A percentile compares a stretch with the other conserved stretches of the same genome.
Conservation (phyloP, 805 yeast genomes). For the Candida pini region DNA sequence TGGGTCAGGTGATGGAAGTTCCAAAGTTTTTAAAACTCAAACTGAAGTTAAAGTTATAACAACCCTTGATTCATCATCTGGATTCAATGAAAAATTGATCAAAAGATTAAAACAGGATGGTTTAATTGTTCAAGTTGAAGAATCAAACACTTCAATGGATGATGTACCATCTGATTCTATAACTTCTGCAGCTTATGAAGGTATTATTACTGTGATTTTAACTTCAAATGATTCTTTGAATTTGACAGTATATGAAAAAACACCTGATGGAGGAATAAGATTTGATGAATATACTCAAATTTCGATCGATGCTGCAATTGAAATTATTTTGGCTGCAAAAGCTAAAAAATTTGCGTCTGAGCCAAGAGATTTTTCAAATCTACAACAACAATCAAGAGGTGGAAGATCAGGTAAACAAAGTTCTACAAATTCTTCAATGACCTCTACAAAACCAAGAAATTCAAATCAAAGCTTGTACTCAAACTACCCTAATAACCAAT, state of each 20-base stretch:
- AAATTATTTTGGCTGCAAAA: constrained; percentile 37
- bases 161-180: constrained; percentile 41
- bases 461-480: neutral
- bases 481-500: constrained; percentile 3
- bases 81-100: constrained; percentile 33
- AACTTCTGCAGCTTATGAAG: constrained; percentile 76
- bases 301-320: constrained; percentile 61
- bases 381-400: constrained; percentile 2
- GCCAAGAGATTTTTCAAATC: constrained; percentile 6
- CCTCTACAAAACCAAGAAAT: neutral
- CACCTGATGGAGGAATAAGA: constrained; percentile 65
- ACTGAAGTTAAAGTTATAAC: constrained; percentile 39
- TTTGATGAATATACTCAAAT: constrained; percentile 79
- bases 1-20: constrained; percentile 1
- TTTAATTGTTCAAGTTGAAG: constrained; percentile 26
- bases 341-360: constrained; percentile 30
- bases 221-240: constrained; percentile 54
- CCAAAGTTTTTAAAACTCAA: constrained; percentile 1
- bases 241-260: constrained; percentile 65
- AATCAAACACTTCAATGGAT: constrained; percentile 21
- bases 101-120: constrained; percentile 34
- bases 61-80: constrained; percentile 34
- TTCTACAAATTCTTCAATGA: neutral
- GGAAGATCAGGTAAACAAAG: constrained; percentile 7
- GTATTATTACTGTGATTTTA: constrained; percentile 65